Conservation (phyloP, 2,329 filamentous ascomycete genomes). For the Colletotrichum plurivorum region DNA sequence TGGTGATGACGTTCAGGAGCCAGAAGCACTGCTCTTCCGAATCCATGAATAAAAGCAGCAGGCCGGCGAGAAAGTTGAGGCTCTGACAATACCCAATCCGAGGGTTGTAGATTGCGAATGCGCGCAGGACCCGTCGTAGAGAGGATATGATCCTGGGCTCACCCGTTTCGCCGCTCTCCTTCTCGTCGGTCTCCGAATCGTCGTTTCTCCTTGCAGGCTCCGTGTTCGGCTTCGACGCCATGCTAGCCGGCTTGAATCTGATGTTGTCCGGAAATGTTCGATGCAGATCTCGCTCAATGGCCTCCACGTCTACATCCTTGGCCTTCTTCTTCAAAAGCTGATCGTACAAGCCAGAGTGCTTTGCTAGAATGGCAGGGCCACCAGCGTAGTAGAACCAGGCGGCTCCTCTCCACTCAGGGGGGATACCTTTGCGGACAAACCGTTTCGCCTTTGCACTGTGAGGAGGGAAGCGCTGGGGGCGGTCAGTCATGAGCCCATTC, state of each 20-base stretch:
- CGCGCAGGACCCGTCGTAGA: constrained; percentile 87
- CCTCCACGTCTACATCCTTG: constrained; percentile 83
- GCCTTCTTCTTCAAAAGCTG: constrained; percentile 75
- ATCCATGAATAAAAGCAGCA: constrained; percentile 88
- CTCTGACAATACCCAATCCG: constrained; percentile 96
- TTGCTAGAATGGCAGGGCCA: constrained; percentile 82
- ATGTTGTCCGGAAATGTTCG: constrained; percentile 96
- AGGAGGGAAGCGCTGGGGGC: constrained; percentile 83
- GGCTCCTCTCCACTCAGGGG: constrained; percentile 92
- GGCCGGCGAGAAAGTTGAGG: constrained; percentile 92
- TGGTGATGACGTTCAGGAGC: constrained; percentile 92
- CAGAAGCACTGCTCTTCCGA: constrained; percentile 94
- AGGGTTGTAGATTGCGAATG: constrained; percentile 92
- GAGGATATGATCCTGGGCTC: constrained; percentile 87
- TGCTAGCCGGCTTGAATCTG: constrained; percentile 79
- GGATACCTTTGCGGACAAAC: constrained; percentile 93
- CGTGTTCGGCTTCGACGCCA: constrained; percentile 48
- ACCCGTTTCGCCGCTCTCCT: constrained; percentile 45
- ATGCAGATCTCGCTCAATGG: constrained; percentile 94
- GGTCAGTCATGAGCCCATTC: constrained; percentile 78
- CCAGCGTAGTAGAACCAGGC: constrained; percentile 98
- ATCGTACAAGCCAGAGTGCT: constrained; percentile 83
- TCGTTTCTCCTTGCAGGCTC: constrained; percentile 32
- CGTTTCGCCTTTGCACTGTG: constrained; percentile 88
- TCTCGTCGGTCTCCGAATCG: constrained; percentile 43